Percentiles rank a stretch among this genome's conserved stretches.
Evolutionary conservation across 2,329 filamentous ascomycete genomes (phyloP).

Genomic region (Xylariales sp.): DNA sequence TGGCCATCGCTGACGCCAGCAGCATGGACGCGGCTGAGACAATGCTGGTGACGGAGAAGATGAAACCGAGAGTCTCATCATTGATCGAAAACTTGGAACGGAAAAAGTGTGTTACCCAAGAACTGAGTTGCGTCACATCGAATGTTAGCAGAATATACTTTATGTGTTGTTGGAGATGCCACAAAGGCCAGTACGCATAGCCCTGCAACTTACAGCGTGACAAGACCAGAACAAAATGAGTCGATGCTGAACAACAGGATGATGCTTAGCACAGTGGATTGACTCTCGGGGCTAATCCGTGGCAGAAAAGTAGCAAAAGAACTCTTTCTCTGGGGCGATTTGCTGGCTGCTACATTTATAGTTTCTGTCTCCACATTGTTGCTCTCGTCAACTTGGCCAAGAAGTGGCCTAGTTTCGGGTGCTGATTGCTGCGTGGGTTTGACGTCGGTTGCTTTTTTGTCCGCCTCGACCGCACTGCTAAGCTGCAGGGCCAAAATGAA

Average conservation of each 20-base stretch:
- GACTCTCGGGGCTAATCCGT: too few species aligned
- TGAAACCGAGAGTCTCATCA: conserved; percentile 13
- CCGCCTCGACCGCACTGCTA: conserved; percentile 39
- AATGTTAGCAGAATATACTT: conserved; percentile 35
- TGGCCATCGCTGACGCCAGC: conserved; percentile 11
- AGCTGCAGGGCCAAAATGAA: conserved; percentile 43
- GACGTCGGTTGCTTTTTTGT: conserved; percentile 15
- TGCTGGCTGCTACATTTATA: conserved; percentile 15
- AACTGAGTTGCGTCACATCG: too few species aligned
- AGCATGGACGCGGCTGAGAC: conserved; percentile 13
- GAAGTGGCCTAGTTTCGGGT: background rate
- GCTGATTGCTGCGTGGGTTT: background rate
- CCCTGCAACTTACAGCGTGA: too few species aligned
- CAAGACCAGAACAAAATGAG: conserved; percentile 39
- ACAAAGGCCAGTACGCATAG: too few species aligned
- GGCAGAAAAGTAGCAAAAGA: too few species aligned
- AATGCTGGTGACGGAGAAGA: conserved; percentile 17
- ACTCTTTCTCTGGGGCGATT: conserved; percentile 6
- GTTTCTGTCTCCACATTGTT: background rate
- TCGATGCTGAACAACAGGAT: conserved; percentile 65
- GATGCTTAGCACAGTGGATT: too few species aligned
- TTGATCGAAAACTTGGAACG: conserved; percentile 14
- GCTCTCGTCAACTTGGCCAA: conserved; percentile 3
- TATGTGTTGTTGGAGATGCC: conserved; percentile 44
- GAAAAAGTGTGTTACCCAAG: conserved; percentile 17